These are phyloP conservation scores for Pisolithus albus DNA, from an alignment of 768 basidiomycete genomes.

Conservation along the genomic window DNA sequence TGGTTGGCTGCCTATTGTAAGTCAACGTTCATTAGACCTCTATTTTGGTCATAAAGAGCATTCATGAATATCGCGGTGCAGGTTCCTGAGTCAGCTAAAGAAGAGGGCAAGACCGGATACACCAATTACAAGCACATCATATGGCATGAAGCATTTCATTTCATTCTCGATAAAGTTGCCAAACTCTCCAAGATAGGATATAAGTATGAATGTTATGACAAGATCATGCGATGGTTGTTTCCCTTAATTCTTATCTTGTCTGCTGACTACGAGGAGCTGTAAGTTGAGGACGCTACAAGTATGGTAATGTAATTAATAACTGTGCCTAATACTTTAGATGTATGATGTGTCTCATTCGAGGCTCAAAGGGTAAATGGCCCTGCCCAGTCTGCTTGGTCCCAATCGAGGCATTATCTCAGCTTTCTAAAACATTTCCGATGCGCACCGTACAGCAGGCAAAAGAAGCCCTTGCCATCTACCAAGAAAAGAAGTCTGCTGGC, in stretches of 20 bases:
- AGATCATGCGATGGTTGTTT: constrained; percentile 21
- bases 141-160: constrained; percentile 29
- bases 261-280: constrained; percentile 44
- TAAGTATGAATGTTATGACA: constrained; percentile 23
- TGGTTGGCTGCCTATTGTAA: constrained; percentile 35
- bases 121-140: constrained; percentile 28
- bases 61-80: not conserved
- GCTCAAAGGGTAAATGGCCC: too few species aligned
- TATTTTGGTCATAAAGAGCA: not conserved
- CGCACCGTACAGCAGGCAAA: too few species aligned
- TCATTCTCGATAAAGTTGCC: constrained; percentile 24
- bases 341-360: not conserved
- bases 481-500: too few species aligned
- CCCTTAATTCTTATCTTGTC: constrained; percentile 28
- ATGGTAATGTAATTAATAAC: constrained; percentile 13
- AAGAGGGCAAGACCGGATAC: constrained; percentile 25
- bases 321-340: constrained; percentile 17
- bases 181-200: constrained; percentile 15
- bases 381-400: too few species aligned
- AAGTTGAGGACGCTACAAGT: constrained; percentile 7
- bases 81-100: constrained; percentile 7
- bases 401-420: too few species aligned
- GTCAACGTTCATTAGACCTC: not conserved
- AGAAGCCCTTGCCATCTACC: too few species aligned
- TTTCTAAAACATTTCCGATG: too few species aligned